phyloP scores from a whole-genome alignment of 1,284 basidiomycete genomes.

The Vanrija pseudolonga region DNA sequence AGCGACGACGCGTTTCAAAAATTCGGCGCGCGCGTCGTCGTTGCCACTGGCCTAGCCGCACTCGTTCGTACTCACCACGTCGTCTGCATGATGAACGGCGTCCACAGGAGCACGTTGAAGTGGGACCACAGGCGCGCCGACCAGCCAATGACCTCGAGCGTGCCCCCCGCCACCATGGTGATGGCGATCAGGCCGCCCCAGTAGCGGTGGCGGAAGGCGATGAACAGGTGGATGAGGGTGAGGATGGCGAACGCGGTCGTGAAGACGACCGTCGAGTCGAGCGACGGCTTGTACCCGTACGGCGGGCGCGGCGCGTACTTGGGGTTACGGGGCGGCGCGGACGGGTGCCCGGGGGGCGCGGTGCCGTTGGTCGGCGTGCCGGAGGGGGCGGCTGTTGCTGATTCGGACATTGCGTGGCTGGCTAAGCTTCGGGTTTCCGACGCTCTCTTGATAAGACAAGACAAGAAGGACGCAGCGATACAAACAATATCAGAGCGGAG shows the following conservation, averaged over 20 bases:
- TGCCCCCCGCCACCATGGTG: conserved; percentile 55
- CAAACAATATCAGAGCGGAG: no score
- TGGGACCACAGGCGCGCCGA: conserved; percentile 34
- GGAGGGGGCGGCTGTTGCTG: no score
- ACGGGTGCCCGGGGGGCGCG: no score
- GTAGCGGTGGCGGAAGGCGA: conserved; percentile 49
- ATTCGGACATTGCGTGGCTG: no score
- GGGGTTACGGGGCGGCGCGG: background rate
- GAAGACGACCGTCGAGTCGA: conserved; percentile 19
- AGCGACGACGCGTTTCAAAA: no score
- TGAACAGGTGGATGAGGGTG: conserved; percentile 51
- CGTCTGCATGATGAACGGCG: conserved; percentile 53
- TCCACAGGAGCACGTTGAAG: conserved; percentile 22
- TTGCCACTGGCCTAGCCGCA: no score
- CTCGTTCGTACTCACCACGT: conserved; percentile 24
- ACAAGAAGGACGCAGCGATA: no score
- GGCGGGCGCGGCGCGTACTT: conserved; percentile 10
- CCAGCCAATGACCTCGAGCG: conserved; percentile 54
- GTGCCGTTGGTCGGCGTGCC: background rate
- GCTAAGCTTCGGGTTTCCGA: no score
- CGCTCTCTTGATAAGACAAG: no score
- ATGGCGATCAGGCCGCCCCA: conserved; percentile 53
- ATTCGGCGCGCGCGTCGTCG: no score
- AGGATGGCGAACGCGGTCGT: conserved; percentile 30
- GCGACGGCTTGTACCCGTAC: conserved; percentile 34